Evolutionary conservation across 2,329 filamentous ascomycete genomes (phyloP), one percentile per base, ranked within the genome.

Genomic region (Hirsutella thompsonii): DNA sequence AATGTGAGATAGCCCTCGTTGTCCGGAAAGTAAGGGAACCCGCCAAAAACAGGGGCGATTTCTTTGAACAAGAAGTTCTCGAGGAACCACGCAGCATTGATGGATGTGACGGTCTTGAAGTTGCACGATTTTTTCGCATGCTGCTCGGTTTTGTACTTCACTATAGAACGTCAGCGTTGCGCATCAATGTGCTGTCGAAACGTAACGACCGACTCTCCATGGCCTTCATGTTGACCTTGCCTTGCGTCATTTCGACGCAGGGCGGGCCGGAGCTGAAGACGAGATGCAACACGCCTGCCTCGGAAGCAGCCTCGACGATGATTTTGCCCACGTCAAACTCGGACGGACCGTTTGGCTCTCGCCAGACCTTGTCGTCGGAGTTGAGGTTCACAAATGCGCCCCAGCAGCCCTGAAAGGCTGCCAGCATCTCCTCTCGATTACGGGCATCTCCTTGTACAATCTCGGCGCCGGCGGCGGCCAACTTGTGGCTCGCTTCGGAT

Each of bases 1-100:
- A 62, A 55, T 0, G 60, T 57, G 2, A 59, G 46, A n/a, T 44
- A 48, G 3, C 59, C 58, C 3, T 62, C 57, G 1, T 48, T 46
- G 16, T 60, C 52, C 0, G 52, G 48, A 9, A 47, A 39, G 13
- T 46, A 47, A 0, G 60, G 59, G 19, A 63, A 62, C 5, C 61
- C 61, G 23, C 39, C 39, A n/a, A 41, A 35, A 13, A 41, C n/a
- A 1, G 52, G 48, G 0, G 55, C 52, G 1, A 56, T 39, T 10
- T 59, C 53, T 2, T 48, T 39, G 56, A 56, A 10, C 14, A 41
- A 14, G 13, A 41, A 36, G 33, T 41, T 41, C 39, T 63, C 60
- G 18, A 62, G 46, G 41, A 55, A 64, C 57, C 57, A 63, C 4
- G 50, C 56, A 1, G 58, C 44, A n/a, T 46, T 45, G 32, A 57